Conservation (phyloP, 2,329 filamentous ascomycete species). For the Hymenoscyphus linearis region DNA sequence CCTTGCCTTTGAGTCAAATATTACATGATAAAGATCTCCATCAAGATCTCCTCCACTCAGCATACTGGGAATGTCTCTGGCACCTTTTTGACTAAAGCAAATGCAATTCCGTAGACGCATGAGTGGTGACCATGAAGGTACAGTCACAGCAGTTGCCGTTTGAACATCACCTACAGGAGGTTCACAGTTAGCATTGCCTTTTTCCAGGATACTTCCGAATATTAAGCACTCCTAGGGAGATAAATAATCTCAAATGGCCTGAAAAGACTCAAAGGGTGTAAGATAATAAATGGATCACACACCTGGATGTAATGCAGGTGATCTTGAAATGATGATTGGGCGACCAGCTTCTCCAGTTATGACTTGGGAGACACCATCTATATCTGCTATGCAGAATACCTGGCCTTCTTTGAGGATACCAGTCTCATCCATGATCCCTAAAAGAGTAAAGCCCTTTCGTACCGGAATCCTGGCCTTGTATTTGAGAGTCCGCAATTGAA, state of each 20-base stretch:
- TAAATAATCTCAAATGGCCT: too few relatives aligned
- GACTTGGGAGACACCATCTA: conserved; percentile 30
- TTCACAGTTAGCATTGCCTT: too few relatives aligned
- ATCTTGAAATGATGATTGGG: conserved; percentile 58
- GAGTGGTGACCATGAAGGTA: conserved; percentile 55
- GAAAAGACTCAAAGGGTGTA: too few relatives aligned
- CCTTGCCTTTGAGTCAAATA: conserved; percentile 57
- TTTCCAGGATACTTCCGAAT: too few relatives aligned
- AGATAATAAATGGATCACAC: too few relatives aligned
- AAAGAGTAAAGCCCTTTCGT: conserved; percentile 63
- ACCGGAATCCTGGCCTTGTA: conserved; percentile 73
- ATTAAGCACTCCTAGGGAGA: too few relatives aligned
- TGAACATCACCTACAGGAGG: conserved; percentile 54
- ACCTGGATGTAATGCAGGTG: conserved; percentile 75
- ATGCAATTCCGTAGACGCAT: conserved; percentile 64
- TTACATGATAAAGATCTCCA: conserved; percentile 75
- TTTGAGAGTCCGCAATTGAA: conserved; percentile 68
- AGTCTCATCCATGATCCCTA: conserved; percentile 81
- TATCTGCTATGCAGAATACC: conserved; percentile 56
- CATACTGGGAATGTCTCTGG: conserved; percentile 72
- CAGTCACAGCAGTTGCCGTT: conserved; percentile 54
- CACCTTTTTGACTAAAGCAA: conserved; percentile 67
- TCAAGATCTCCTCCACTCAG: conserved; percentile 80
- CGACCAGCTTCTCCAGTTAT: conserved; percentile 21
- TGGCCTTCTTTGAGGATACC: conserved; percentile 60